Evolutionary conservation across 768 basidiomycete species (phyloP), one percentile per base, ranked within the genome.

Genomic region (Rhizopogon rudus): DNA sequence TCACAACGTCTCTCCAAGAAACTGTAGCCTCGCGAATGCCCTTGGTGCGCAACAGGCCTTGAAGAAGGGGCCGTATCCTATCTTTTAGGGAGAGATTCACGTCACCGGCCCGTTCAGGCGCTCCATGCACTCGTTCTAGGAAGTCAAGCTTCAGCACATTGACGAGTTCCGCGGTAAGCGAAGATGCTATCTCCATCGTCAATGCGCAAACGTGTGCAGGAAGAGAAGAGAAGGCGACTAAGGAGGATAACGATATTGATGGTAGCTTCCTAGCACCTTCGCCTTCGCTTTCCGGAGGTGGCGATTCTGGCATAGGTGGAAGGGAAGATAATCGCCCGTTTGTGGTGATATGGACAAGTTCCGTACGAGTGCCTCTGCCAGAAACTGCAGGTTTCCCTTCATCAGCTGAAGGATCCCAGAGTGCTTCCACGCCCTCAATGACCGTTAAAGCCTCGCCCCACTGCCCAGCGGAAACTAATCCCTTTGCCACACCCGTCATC

Each of bases 361-460:
- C 40, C 43, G 53, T 63, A 31, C 13, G 59, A 5, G 29, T n/a
- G 12, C 56, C 52, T 56, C 22, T 57, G 9, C 35, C 52, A n/a
- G 49, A 44, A 35, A 40, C n/a, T 45, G 6, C 17, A 20, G 52
- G 58, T 7, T 33, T 51, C 50, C 13, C 51, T 39, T 57, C 56
- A 52, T 49, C 44, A 17, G 42, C 25, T 20, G 59, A 17, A 6
- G 61, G 42, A 12, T 77, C 69, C 82, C 86, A 87, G 61, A 89
- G 69, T 46, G 69, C 71, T 53, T 87, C 78, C 57, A 93, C 67
- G 49, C 83, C 79, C 46, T 91, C 84, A 39, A 92, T 80, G 16
- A 93, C 77, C 45, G 79, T 80, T 54, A 98, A 71, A 6, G 93
- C 93, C 53, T 91, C 88, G 13, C 83, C 82, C 89, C 92, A 98